These are phyloP conservation scores for Rosa rugosa DNA, from an alignment of 306 rosid species.

Conservation along the genomic window DNA sequence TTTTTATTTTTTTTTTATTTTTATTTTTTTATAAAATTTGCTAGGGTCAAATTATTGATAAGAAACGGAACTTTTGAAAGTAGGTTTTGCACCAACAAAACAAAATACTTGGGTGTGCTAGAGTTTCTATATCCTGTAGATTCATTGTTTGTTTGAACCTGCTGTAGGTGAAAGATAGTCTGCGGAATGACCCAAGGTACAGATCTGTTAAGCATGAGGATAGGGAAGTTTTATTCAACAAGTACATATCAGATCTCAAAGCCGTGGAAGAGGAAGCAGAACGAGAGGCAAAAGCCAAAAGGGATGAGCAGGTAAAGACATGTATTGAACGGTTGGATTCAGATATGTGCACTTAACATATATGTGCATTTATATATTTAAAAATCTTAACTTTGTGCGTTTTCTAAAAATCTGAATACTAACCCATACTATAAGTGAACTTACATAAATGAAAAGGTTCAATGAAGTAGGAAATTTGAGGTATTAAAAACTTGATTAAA, in stretches of 20 bases:
- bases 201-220: constrained; percentile 81
- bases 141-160: constrained; percentile 29
- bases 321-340: neutral
- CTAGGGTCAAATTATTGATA: neutral
- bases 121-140: neutral
- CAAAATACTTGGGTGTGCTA: constrained; percentile 1
- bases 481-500: neutral
- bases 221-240: constrained; percentile 71
- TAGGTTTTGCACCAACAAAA: neutral
- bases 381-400: neutral
- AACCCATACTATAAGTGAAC: neutral
- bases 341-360: neutral
- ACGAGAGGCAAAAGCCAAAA: constrained; percentile 70
- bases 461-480: neutral
- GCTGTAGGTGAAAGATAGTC: constrained; percentile 76
- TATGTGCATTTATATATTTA: neutral
- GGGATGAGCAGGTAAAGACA: constrained; percentile 80
- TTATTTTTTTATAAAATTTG: neutral
- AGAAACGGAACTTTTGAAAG: neutral
- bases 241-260: constrained; percentile 75
- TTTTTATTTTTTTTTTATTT: too few relatives aligned
- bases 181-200: constrained; percentile 84
- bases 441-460: neutral
- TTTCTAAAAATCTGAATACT: neutral
- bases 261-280: constrained; percentile 75